Evolutionary conservation across 192 early-diverging fungal species (phyloP).

Genomic region (Jimgerdemannia flammicorona): DNA sequence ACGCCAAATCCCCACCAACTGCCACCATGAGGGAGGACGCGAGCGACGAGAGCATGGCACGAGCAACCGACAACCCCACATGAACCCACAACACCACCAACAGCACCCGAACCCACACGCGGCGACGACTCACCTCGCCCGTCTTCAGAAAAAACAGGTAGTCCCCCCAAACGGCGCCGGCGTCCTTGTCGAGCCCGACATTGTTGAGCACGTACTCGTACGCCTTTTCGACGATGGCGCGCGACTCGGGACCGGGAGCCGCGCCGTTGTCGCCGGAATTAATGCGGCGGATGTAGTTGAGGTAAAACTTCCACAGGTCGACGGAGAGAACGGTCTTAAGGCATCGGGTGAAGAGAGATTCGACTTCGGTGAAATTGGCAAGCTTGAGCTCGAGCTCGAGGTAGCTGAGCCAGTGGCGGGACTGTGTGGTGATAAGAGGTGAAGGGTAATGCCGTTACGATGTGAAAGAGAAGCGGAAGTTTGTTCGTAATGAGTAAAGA

Average conservation of each 20-base stretch:
- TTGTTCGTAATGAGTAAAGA: background rate
- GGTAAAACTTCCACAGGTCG: constrained; percentile 85
- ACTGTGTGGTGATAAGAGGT: constrained; percentile 26
- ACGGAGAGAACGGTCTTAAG: constrained; percentile 79
- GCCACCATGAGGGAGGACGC: background rate
- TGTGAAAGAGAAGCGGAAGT: background rate
- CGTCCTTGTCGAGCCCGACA: constrained; percentile 85
- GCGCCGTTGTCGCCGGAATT: constrained; percentile 54
- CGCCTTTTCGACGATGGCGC: constrained; percentile 69
- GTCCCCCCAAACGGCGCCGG: constrained; percentile 85
- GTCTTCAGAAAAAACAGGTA: constrained; percentile 80
- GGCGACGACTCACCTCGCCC: constrained; percentile 37
- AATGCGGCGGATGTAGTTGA: constrained; percentile 79
- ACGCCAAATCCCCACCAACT: background rate
- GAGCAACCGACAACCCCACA: background rate
- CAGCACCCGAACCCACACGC: background rate
- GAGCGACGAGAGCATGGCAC: background rate
- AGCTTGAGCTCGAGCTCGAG: constrained; percentile 80
- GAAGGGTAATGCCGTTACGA: background rate
- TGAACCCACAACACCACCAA: background rate
- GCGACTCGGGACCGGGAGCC: constrained; percentile 53
- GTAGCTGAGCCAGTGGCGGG: constrained; percentile 73
- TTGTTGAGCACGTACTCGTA: constrained; percentile 88
- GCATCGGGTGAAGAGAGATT: constrained; percentile 80
- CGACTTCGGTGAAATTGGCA: constrained; percentile 69